Conservation (phyloP, 2,329 filamentous ascomycete species). For the Colletotrichum sp. region DNA sequence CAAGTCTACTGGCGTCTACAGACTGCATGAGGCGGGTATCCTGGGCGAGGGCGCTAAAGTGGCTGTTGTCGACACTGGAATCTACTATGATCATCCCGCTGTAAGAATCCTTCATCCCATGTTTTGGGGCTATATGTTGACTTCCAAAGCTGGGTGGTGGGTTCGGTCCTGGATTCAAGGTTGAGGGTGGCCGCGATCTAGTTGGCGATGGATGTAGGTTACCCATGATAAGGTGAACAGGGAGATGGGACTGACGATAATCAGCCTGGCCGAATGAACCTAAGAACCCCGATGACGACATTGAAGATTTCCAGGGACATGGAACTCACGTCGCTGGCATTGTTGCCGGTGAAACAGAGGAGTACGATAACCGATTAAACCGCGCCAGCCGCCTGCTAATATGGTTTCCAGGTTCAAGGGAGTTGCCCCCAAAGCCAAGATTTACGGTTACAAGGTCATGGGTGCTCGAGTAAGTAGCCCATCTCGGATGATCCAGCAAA, state of each 20-base stretch:
- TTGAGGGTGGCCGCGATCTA: conserved; percentile 7
- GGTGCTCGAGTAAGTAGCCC: not conserved
- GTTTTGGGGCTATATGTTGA: fast-evolving
- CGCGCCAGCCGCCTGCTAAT: not conserved
- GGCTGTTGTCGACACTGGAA: conserved; percentile 8
- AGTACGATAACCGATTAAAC: not conserved
- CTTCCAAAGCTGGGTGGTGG: not conserved
- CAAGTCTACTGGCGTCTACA: conserved; percentile 42
- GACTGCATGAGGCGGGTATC: conserved; percentile 38
- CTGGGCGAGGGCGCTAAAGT: conserved; percentile 11
- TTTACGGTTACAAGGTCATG: conserved; percentile 18
- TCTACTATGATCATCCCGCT: conserved; percentile 10
- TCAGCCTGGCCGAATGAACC: conserved; percentile 20
- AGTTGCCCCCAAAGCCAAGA: conserved; percentile 8
- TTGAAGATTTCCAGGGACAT: conserved; percentile 38
- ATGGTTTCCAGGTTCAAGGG: not conserved
- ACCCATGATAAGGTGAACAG: conserved; percentile 21
- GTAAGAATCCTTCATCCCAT: not conserved
- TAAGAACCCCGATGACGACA: conserved; percentile 38
- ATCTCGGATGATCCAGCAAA: not conserved
- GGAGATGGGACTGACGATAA: not conserved
- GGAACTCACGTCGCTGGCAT: conserved; percentile 40
- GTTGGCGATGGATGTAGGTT: conserved; percentile 16
- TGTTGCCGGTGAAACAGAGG: conserved; percentile 21
- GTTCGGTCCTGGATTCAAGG: conserved; percentile 7